Evolutionary conservation across 257 asterid species (phyloP).

Genomic region (Capsicum rhomboideum): DNA sequence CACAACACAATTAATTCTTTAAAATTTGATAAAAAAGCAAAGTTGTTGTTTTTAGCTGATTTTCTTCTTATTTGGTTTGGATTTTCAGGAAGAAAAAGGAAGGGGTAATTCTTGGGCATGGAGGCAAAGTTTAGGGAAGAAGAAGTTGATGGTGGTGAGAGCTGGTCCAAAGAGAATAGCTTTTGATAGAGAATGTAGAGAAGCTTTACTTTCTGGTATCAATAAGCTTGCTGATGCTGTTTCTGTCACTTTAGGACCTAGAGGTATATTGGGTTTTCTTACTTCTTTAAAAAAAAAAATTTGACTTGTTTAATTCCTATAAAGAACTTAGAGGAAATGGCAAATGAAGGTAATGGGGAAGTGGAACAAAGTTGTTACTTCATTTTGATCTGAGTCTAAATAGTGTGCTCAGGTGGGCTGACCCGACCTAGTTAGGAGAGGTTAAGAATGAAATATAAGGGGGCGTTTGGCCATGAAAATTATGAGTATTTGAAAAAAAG

Average conservation of each 20-base stretch:
- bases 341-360: neutral
- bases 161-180: constrained; percentile 83
- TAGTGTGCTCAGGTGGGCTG: neutral
- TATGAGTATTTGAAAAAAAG: no score
- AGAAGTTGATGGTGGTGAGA: constrained; percentile 35
- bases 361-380: neutral
- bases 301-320: neutral
- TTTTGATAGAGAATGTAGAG: constrained; percentile 66
- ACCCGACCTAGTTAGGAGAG: neutral
- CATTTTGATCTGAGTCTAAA: neutral
- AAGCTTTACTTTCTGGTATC: constrained; percentile 70
- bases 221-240: constrained; percentile 95
- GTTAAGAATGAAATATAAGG: neutral
- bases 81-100: neutral
- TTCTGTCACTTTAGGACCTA: constrained; percentile 91
- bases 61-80: neutral
- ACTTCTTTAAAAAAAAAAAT: no score
- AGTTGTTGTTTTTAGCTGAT: neutral
- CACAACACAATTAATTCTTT: neutral
- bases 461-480: no score
- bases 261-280: constrained; percentile 29
- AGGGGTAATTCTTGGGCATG: neutral
- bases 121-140: constrained; percentile 1
- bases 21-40: neutral
- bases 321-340: neutral